Conservation (phyloP, 768 basidiomycete genomes). For the Amanita pseudoporphyria region DNA sequence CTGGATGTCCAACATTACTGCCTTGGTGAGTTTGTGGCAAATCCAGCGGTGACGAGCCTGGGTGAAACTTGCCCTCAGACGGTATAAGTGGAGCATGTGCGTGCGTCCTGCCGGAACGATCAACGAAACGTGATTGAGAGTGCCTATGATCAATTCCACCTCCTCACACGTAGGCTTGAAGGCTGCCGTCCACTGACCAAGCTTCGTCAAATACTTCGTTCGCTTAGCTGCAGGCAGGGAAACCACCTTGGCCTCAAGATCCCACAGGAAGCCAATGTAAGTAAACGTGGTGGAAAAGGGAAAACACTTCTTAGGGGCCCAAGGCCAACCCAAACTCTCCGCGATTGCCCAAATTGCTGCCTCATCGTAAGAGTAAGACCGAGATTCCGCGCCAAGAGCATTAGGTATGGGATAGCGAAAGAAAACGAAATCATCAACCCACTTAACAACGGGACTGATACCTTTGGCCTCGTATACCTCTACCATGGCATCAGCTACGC, state of each 20-base stretch:
- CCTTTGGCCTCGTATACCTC: conserved; percentile 12
- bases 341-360: conserved; percentile 16
- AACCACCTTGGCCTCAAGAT: conserved; percentile 18
- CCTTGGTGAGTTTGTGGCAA: conserved; percentile 8
- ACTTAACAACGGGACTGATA: conserved; percentile 19
- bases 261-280: conserved; percentile 31
- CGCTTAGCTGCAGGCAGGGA: conserved; percentile 22
- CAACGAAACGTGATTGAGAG: conserved; percentile 25
- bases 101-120: conserved; percentile 21
- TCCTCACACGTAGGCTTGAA: conserved; percentile 11
- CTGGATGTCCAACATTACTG: conserved; percentile 13
- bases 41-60: conserved; percentile 8
- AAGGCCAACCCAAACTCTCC: conserved; percentile 22
- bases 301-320: conserved; percentile 20
- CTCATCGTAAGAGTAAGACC: conserved; percentile 12
- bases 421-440: conserved; percentile 28
- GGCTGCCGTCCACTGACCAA: conserved; percentile 13
- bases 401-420: conserved; percentile 12
- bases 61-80: conserved; percentile 18
- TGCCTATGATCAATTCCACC: conserved; percentile 20
- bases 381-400: background rate
- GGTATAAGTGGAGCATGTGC: conserved; percentile 19
- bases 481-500: conserved; percentile 21
- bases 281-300: conserved; percentile 18
- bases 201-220: conserved; percentile 17